Base-by-base conservation (phyloP, 2,329 filamentous ascomycete genomes). In the Hypomyces rosellus region DNA sequence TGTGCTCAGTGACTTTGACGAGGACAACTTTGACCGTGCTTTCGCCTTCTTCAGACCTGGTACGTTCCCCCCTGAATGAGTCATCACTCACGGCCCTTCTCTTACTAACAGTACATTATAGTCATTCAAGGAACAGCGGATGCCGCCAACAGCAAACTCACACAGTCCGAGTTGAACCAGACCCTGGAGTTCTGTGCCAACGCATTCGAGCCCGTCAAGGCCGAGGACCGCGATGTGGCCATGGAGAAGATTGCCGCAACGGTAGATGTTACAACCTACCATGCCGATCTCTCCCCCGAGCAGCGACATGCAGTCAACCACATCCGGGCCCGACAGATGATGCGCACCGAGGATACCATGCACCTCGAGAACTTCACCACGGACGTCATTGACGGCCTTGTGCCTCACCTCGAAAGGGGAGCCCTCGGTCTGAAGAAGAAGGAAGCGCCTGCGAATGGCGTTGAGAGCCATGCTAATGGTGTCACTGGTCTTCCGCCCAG, bases 21-120 rank as follows among this genome's bases (percentile, higher is more conserved):
- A 75, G 51, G 61, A 69, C 1, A 58, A 60, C n/a, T 74, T 72
- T 48, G 67, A 75, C 38, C 55, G 63, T 18, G 73, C 72, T 2
- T 74, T 75, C 55, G 56, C 55, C 7, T 56, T 67, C 25, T 70
- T 73, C 55, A 51, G 61, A 53, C 70, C 71, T 1, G 63, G 70
- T 74, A 64, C 50, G 62, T 55, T 2, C 12, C 15, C 15, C 20
- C 20, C 20, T 20, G 5, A 5, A 20, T 5, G 20, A 20, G 5
- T 20, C 3, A 20, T 20, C 3, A 20, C 20, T 20, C 34, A 13
- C 42, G 14, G 8, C 13, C 12, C 18, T 20, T 20, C 20, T 30
- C 25, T 7, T 30, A 30, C 25, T 36, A 20, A 53, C 34, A 13
- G 7, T 34, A 0, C 25, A 8, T 13, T 13, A 30, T 42, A 69